Evolutionary conservation across 805 yeast species (phyloP).

Genomic region (Tanozyma kutaoensis): DNA sequence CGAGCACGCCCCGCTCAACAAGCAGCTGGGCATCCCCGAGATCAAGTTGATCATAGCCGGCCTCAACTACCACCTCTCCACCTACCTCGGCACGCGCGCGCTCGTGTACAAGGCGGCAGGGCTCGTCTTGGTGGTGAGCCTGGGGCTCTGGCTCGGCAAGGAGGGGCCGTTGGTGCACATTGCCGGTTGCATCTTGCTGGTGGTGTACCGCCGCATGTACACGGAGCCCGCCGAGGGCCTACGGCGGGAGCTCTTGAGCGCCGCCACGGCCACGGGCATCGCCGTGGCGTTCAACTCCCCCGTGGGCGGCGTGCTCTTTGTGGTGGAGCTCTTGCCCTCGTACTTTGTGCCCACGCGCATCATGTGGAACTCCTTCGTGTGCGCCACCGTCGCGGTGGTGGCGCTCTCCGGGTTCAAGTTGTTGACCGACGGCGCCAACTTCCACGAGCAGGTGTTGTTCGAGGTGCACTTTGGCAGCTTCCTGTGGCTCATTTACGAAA

Average conservation of each 20-base stretch:
- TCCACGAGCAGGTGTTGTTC: slow-evolving; percentile 34
- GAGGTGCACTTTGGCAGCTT: slow-evolving; percentile 57
- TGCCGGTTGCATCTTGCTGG: slow-evolving; percentile 38
- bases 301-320: slow-evolving; percentile 40
- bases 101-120: slow-evolving; percentile 46
- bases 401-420: slow-evolving; percentile 30
- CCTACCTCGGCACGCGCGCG: slow-evolving; percentile 37
- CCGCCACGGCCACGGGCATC: slow-evolving; percentile 55
- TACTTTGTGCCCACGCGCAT: slow-evolving; percentile 49
- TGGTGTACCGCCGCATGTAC: slow-evolving; percentile 17
- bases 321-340: slow-evolving; percentile 53
- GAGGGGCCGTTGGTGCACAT: slow-evolving; percentile 85
- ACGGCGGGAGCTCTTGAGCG: slow-evolving; percentile 52
- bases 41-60: slow-evolving; percentile 60
- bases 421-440: slow-evolving; percentile 26
- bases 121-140: slow-evolving; percentile 50
- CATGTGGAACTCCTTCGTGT: slow-evolving; percentile 77
- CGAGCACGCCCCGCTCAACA: slow-evolving; percentile 12
- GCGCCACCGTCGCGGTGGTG: slow-evolving; percentile 62
- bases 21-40: slow-evolving; percentile 60
- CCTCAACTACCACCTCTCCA: slow-evolving; percentile 28
- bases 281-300: neutral
- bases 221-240: slow-evolving; percentile 33
- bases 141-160: slow-evolving; percentile 74
- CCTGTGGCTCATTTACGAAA: slow-evolving; percentile 60